A percentile compares a stretch with the other conserved stretches of the same genome.
Evolutionary conservation across 169 alveolate genomes (phyloP).

Genomic region (Plasmodium gonderi): DNA sequence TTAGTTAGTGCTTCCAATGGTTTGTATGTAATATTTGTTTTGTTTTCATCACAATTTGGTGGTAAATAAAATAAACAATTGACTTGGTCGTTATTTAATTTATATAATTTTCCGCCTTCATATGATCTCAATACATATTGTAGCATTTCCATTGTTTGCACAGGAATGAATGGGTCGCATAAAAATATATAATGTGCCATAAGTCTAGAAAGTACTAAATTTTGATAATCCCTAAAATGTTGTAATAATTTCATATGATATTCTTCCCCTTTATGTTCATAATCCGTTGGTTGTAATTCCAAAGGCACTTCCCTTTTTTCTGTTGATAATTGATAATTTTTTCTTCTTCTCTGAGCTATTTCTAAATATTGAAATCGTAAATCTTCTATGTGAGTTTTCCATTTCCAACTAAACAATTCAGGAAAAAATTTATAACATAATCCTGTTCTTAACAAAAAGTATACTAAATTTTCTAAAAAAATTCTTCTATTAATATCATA

Average conservation of each 20-base stretch:
- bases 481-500: conserved; percentile 88
- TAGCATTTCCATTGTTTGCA: conserved; percentile 65
- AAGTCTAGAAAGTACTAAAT: conserved; percentile 77
- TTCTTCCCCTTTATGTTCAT: conserved; percentile 82
- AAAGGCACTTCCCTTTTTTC: conserved; percentile 78
- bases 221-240: conserved; percentile 77
- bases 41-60: neutral
- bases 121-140: neutral
- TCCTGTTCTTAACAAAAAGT: conserved; percentile 87
- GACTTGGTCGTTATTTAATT: conserved; percentile 6
- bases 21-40: conserved; percentile 11
- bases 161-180: conserved; percentile 82
- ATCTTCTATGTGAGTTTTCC: conserved; percentile 89
- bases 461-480: conserved; percentile 88
- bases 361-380: conserved; percentile 83
- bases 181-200: conserved; percentile 80
- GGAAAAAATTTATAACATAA: conserved; percentile 89
- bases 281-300: conserved; percentile 81
- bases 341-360: conserved; percentile 78
- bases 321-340: conserved; percentile 65
- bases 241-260: conserved; percentile 73
- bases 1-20: conserved; percentile 59
- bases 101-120: conserved; percentile 26
- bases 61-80: conserved; percentile 59
- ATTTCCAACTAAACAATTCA: conserved; percentile 88